Base-by-base conservation (phyloP, 2,329 filamentous ascomycete genomes). In the Penicillium sp. region DNA sequence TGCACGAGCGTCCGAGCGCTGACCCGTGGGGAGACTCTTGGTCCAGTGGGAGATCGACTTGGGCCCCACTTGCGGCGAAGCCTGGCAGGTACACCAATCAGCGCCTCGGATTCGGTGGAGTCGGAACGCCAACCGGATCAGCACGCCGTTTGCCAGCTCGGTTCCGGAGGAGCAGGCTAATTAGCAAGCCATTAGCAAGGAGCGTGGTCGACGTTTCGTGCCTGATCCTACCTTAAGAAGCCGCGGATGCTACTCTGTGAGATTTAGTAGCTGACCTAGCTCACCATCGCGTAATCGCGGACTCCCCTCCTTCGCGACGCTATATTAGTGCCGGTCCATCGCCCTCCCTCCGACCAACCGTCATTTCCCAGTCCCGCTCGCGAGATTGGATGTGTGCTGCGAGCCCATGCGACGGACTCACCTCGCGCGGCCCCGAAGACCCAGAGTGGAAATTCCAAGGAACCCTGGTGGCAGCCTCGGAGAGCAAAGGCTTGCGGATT, bases 41-140 rank as follows among this genome's bases (percentile, higher is more conserved):
- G 40, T 10, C 45, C 13, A 10, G 14, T 48, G 28, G 45, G 14
- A 13, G 16, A 22, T 30, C 40, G 19, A 22, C 22, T 22, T 19
- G n/a, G n/a, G 40, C 10, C 10, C 30, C 45, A 7, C 45, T n/a
- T 48, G 45, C 7, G 26, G 45, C 25, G 45, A 26, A 40, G 33
- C 51, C 51, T 28, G 25, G 28, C 42, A 61, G 59, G 59, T 3
- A 62, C 59, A 30, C 61, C 61, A 61, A 64, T 61, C 43, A 57
- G 2, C 14, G n/a, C 5, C 28, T 22, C 5, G 19, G 16, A 46
- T 13, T 30, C 3, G 28, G 8, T n/a, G 30, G n/a, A 30, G 28
- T 55, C 61, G 61, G 61, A 60, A 57, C 3, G 49, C 59, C 61
- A 57, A 61, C 61, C 61, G 61, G 61, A 64, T 64, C 61, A 64